phyloP scores from a whole-genome alignment of 768 basidiomycete species.

The Termitomyces sp. region DNA sequence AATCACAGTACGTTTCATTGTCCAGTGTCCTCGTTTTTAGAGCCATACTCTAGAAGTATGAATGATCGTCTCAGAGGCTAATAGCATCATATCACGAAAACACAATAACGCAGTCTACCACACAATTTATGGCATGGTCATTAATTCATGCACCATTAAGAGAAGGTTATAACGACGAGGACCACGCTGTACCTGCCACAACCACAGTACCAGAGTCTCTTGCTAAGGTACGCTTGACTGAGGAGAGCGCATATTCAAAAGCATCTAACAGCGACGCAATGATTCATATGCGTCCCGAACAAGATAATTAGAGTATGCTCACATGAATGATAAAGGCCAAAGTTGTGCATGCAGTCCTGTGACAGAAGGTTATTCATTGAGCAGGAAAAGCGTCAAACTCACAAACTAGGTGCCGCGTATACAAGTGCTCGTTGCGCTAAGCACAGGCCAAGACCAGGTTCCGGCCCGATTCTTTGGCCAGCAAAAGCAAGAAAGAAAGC shows the following conservation, averaged over 20 bases:
- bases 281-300: too few relatives aligned
- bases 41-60: conserved; percentile 16
- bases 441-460: conserved; percentile 20
- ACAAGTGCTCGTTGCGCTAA: conserved; percentile 24
- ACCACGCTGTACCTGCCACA: conserved; percentile 12
- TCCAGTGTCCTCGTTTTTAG: conserved; percentile 16
- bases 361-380: not conserved
- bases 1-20: conserved; percentile 27
- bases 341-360: conserved; percentile 24
- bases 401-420: conserved; percentile 28
- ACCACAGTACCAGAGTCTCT: conserved; percentile 14
- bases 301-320: not conserved
- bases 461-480: conserved; percentile 23
- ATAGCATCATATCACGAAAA: conserved; percentile 15
- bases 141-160: conserved; percentile 13
- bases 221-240: conserved; percentile 12
- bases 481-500: conserved; percentile 25
- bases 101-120: conserved; percentile 20
- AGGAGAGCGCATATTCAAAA: conserved; percentile 21
- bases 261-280: conserved; percentile 15
- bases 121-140: conserved; percentile 20
- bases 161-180: not conserved
- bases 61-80: not conserved
- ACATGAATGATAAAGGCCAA: conserved; percentile 24
- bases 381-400: conserved; percentile 3